These are phyloP conservation scores for Cucumis melo DNA, from an alignment of 306 rosid species.

Conservation along the genomic window DNA sequence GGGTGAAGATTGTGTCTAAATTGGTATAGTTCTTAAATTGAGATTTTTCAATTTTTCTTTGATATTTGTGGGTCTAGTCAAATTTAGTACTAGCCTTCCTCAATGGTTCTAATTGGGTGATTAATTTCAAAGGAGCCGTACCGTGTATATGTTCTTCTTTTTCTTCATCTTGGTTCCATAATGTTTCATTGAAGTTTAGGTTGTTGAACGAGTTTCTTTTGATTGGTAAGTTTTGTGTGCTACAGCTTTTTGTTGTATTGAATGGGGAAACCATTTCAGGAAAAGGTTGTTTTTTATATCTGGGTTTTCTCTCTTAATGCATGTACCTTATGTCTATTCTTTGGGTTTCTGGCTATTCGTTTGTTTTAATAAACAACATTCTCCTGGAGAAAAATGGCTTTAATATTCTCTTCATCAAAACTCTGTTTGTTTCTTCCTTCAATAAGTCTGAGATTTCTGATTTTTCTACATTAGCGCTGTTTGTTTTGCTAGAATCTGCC, in stretches of 20 bases:
- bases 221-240: neutral
- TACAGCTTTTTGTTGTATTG: neutral
- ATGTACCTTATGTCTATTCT: neutral
- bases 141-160: neutral
- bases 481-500: neutral
- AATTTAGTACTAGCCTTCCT: neutral
- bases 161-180: neutral
- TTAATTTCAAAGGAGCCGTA: neutral
- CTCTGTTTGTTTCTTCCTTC: neutral
- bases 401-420: neutral
- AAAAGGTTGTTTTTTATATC: neutral
- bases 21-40: slow-evolving; percentile 4
- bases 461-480: neutral
- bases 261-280: neutral
- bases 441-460: neutral
- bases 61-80: neutral
- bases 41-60: neutral
- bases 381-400: neutral
- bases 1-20: neutral
- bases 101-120: neutral
- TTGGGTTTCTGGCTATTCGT: neutral
- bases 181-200: neutral
- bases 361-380: neutral
- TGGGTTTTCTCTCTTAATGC: neutral
- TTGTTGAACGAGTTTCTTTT: neutral